Base-by-base conservation (phyloP, 108 stramenopile genomes). In the Nitzschia palea region DNA sequence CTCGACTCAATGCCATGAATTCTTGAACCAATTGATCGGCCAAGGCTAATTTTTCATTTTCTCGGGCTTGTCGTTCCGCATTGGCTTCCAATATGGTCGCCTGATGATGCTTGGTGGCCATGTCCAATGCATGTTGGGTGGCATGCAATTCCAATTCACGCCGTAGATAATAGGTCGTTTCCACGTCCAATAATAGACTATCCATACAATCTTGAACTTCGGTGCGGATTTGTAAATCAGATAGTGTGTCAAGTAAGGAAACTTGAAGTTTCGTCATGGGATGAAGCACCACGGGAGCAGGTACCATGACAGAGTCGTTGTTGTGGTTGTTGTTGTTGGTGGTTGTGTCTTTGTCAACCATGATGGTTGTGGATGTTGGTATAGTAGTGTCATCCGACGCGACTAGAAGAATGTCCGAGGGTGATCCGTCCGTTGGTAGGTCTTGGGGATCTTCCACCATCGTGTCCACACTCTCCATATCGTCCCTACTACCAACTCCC, bases 21-120 rank as follows among this genome's bases (percentile, higher is more conserved):
- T 85, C 84, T 36, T 33, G 40, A 18, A 85, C 70, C 32, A 85
- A 51, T 0, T 47, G 35, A 70, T 85, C 77, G 12, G 78, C 82
- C 48, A 84, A 23, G 18, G 56, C 53, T n/a, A 37, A n/a, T 5
- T 59, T 66, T 25, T 45, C 31, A 6, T 61, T 30, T 32, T 74
- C 50, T 43, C 63, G 44, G 25, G 73, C 61, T n/a, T 60, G 10
- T 35, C 67, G 71, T 29, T 77, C 64, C 20, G 62, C 48, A 29
- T 72, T 44, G 18, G 75, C 63, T 67, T 84, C 82, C 26, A 71
- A 25, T 36, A 76, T 60, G 8, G 74, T 72, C 20, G 50, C 56
- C 32, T 67, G 56, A 30, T 77, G 77, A 51, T 82, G 60, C 10
- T 51, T 57, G 35, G 61, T 30, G 9, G 26, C 12, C 3, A n/a